Evolutionary conservation across 257 asterid species (phyloP).

Genomic region (Nicotiana attenuata): DNA sequence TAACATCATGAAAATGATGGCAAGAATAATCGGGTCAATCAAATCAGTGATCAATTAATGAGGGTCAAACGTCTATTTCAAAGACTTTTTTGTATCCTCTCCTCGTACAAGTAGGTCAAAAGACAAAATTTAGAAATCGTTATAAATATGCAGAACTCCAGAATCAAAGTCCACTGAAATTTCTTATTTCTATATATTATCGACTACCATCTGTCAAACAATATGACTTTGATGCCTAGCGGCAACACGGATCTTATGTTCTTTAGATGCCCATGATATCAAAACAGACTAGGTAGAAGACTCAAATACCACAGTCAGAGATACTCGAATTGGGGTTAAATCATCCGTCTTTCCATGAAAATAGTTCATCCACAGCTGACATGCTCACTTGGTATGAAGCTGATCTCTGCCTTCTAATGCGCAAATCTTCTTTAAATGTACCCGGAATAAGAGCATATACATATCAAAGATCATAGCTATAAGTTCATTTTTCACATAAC

Average conservation of each 20-base stretch:
- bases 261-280: not conserved
- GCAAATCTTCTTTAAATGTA: not conserved
- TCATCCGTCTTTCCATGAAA: not conserved
- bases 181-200: not conserved
- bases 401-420: not conserved
- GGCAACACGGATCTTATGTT: not conserved
- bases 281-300: not conserved
- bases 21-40: not conserved
- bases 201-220: not conserved
- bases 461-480: not conserved
- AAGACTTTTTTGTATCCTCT: not conserved
- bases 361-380: not conserved
- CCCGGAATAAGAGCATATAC: conserved; percentile 7
- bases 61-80: not conserved
- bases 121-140: not conserved
- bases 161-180: not conserved
- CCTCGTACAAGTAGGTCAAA: not conserved
- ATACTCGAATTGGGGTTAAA: not conserved
- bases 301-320: not conserved
- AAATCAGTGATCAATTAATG: not conserved
- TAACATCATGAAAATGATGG: not conserved
- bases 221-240: not conserved
- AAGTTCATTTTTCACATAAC: not conserved
- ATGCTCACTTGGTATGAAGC: not conserved
- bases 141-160: not conserved